Base-by-base conservation (phyloP, 2,329 filamentous ascomycete species). In the Sarocladium oryzae region DNA sequence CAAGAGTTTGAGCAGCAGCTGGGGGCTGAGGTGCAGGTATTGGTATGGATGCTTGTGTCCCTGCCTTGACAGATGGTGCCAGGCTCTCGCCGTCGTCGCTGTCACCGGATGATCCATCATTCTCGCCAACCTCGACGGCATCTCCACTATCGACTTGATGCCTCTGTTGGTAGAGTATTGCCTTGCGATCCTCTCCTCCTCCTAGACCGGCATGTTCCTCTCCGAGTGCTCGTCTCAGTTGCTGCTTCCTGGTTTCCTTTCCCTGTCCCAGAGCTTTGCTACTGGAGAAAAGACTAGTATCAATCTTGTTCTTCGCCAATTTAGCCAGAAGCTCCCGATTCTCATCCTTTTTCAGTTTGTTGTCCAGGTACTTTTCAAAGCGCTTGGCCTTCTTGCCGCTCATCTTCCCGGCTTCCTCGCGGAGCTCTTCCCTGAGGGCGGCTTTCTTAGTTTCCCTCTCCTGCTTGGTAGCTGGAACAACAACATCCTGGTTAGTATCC, bases 291-390 rank as follows among this genome's bases (percentile, higher is more conserved):
- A 89, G 72, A 55, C 80, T 88, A 1, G 89, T 95, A 64, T 97
- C 91, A 57, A 93, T 80, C 62, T 86, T 90, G 51, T 82, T 78
- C 54, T 82, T 77, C 16, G 88, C 88, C 23, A 99, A 77, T 64
- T 93, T 91, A 63, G 88, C 87, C 59, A 97, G 76, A 26, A 99
- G 73, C 52, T 84, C 86, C 24, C 88, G 76, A 61, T 89, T 95
- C 67, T 97, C 92, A 63, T 99, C 93, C 67, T 95, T 96, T 67
- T 85, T 88, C 41, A 99, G 74, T 76, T 99, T 99, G 53, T 80
- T 93, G 61, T 97, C 91, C 57, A 85, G 83, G 63, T 85, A 85
- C 61, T 85, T 85, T 56, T 85, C 82, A 35, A 85, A 63, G 2
- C 82, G 75, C 68, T 85, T 85, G 5, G 81, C 78, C 64, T 85